Base-by-base conservation (phyloP, 192 early-diverging fungal species). In the Chytriomyces sp. region DNA sequence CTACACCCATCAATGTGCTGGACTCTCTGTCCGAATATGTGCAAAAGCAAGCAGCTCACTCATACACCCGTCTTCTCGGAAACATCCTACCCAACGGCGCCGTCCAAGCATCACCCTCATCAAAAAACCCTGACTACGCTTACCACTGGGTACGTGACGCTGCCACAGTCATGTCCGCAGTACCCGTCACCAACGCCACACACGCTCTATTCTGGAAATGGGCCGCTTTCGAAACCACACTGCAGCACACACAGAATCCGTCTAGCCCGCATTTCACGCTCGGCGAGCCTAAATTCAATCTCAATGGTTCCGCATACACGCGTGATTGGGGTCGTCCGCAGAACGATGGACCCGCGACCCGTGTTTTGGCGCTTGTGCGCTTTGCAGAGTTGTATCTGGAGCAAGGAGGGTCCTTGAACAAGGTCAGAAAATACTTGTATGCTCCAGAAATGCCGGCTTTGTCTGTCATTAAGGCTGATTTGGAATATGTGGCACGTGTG, bases 261-360 rank as follows among this genome's bases (percentile, higher is more conserved):
- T 16, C 5, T 8, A 44, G 26, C 24, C 13, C 53, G 13, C 20
- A n/a, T 13, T 13, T 7, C 67, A 80, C 50, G 85, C 77, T 90
- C 62, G 90, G 90, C 23, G 91, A 92, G 61, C 88, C 91, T 2
- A 92, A 92, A 61, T 91, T 83, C 77, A 61, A 90, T 28, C 83
- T 91, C 77, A 78, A 91, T 50, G 89, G 90, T 0, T n/a, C 77
- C 0, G 67, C 80, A 26, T 92, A 87, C 68, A 84, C 62, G 0
- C 63, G 45, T 0, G 69, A 53, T 43, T 91, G 91, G 91, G 86
- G 89, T 44, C 88, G 90, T 43, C 91, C 91, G n/a, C 91, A 92
- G 67, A 87, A 91, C 78, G 91, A 92, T 77, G 90, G 90, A 16
- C 91, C 91, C 28, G 90, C 89, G 7, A 81, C 89, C 46, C 83